phyloP scores from a whole-genome alignment of 2,329 filamentous ascomycete genomes.

The Colletotrichum horii region DNA sequence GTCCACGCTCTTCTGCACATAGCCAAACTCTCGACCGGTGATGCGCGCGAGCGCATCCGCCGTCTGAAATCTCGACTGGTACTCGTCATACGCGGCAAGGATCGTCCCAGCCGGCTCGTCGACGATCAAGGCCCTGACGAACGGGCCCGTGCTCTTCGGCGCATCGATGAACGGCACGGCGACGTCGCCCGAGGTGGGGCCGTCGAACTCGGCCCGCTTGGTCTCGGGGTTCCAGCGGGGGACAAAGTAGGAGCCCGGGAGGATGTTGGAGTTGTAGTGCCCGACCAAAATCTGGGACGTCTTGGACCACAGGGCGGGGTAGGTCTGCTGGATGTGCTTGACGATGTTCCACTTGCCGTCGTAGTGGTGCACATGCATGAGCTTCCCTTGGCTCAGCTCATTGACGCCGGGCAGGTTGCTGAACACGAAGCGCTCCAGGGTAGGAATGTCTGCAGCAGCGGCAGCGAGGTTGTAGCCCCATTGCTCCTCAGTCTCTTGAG shows the following conservation, averaged over 20 bases:
- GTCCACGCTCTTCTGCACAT: constrained; percentile 32
- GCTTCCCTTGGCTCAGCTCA: background rate
- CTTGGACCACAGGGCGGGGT: background rate
- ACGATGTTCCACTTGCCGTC: constrained; percentile 2
- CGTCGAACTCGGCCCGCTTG: background rate
- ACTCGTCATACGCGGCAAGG: constrained; percentile 49
- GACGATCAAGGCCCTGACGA: constrained; percentile 48
- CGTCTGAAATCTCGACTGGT: constrained; percentile 36
- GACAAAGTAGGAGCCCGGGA: background rate
- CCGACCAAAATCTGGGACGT: background rate
- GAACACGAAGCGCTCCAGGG: constrained; percentile 3
- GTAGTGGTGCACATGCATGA: background rate
- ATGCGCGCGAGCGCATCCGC: constrained; percentile 38
- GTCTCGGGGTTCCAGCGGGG: background rate
- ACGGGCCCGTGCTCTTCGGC: constrained; percentile 42
- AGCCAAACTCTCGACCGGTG: constrained; percentile 38
- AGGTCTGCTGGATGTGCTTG: background rate
- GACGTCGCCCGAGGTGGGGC: background rate
- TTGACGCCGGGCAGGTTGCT: background rate
- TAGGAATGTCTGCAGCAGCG: constrained; percentile 45
- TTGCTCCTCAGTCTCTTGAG: constrained; percentile 50
- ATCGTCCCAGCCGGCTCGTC: constrained; percentile 42
- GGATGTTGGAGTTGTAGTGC: background rate
- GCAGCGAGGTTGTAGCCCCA: constrained; percentile 61
- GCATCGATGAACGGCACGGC: constrained; percentile 38